Base-by-base conservation (phyloP, 495 filamentous ascomycete species). In the Penicillium angulare region DNA sequence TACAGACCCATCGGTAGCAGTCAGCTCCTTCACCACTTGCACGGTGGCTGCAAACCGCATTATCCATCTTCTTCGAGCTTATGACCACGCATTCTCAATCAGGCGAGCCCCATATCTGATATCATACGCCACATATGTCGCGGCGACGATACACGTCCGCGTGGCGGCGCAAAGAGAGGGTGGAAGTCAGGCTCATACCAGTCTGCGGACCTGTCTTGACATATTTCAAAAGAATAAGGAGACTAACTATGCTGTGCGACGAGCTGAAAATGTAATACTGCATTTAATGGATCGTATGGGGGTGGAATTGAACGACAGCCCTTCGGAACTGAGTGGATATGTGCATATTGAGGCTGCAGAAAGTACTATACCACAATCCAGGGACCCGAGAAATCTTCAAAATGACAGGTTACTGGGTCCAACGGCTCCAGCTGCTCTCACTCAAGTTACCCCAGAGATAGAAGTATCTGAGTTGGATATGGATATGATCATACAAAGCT, bases 71-170 rank as follows among this genome's bases (percentile, higher is more conserved):
- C 20, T 57, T 17, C 13, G 52, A 40, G 45, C 54, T n/a, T 74
- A 69, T 39, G 49, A 63, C 5, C 34, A 50, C 8, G 40, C 52
- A 2, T 74, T 68, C 33, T 61, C 57, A 3, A 63, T 71, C 9
- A 34, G 49, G 32, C 36, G 52, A 6, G 64, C 64, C 0, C 69
- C 71, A 5, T 72, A 71, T 51, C 50, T 72, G 12, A 65, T 72
- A 2, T 69, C 65, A 16, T 72, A 72, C 49, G 67, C 71, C 2
- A 71, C 67, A 1, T 74, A 72, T 44, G 64, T 69, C 8, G 60
- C 56, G 13, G 69, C 60, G 9, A 74, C 65, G 0, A 69, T 74
- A 16, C 60, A 60, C 27, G 67, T 72, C 13, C 63, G 69, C 16
- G 64, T 70, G 6, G 67, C 64, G 1, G 64, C 71, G 3, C 67